Evolutionary conservation across 2,329 filamentous ascomycete species (phyloP).

Genomic region (Xenoacremonium recifei): DNA sequence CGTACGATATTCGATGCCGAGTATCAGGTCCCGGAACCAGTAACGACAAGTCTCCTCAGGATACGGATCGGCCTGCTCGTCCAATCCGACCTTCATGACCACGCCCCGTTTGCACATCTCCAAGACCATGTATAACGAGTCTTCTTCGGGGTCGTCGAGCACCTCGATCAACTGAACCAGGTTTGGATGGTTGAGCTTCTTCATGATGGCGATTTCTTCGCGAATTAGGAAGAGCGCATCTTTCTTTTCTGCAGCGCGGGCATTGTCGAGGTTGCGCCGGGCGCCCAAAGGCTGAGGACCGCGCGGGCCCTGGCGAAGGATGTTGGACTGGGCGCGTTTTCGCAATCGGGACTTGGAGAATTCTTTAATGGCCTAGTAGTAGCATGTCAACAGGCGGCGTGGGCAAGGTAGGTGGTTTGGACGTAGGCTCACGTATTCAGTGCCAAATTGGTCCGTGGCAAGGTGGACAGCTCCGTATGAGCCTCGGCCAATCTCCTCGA

Average conservation of each 20-base stretch:
- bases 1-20: conserved; percentile 90
- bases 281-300: conserved; percentile 30
- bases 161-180: conserved; percentile 93
- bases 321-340: conserved; percentile 86
- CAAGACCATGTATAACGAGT: conserved; percentile 97
- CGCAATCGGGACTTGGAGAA: conserved; percentile 91
- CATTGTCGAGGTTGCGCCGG: conserved; percentile 23
- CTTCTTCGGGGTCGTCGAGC: conserved; percentile 89
- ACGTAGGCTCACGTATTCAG: conserved; percentile 78
- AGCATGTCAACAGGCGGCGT: too few relatives aligned
- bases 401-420: too few relatives aligned
- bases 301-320: conserved; percentile 59
- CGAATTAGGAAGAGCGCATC: conserved; percentile 83
- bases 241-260: conserved; percentile 52
- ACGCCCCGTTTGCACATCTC: conserved; percentile 99
- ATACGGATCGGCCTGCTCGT: conserved; percentile 79
- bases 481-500: conserved; percentile 93
- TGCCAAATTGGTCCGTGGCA: conserved; percentile 84
- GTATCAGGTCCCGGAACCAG: conserved; percentile 92
- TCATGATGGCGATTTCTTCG: conserved; percentile 98
- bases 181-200: conserved; percentile 93
- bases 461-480: conserved; percentile 94
- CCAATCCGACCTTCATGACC: conserved; percentile 92
- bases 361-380: conserved; percentile 97
- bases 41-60: conserved; percentile 76